Conservation (phyloP, 83 land plant species). For the Diphasiastrum complanatum region DNA sequence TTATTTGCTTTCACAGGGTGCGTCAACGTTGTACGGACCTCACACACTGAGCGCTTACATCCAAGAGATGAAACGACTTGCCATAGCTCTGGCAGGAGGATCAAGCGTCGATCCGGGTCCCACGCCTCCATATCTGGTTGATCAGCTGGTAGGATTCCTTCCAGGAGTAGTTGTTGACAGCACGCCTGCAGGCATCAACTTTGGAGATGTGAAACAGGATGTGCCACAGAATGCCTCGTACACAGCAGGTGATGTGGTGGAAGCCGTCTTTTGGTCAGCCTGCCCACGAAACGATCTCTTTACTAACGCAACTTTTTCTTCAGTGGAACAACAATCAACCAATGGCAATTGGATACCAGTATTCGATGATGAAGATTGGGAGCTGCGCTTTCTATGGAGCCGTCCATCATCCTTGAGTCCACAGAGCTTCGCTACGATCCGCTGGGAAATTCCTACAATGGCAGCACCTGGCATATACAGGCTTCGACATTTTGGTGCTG, state of each 20-base stretch:
- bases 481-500: conserved; percentile 13
- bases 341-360: background rate
- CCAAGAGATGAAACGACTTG: conserved; percentile 1
- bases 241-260: conserved; percentile 3
- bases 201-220: conserved; percentile 5
- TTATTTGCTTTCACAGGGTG: conserved; percentile 9
- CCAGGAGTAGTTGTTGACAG: conserved; percentile 2
- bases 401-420: background rate
- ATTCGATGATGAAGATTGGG: conserved; percentile 12
- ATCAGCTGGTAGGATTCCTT: conserved; percentile 1
- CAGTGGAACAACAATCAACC: background rate
- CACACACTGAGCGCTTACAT: conserved; percentile 15
- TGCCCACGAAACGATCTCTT: conserved; percentile 9
- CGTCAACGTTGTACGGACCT: conserved; percentile 13
- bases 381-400: background rate
- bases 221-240: conserved; percentile 1
- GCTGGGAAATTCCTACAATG: conserved; percentile 2
- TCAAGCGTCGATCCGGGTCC: background rate
- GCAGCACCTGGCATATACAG: conserved; percentile 7
- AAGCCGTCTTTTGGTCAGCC: conserved; percentile 8
- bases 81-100: background rate
- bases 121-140: conserved; percentile 1
- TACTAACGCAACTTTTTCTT: background rate
- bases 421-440: conserved; percentile 8
- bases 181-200: conserved; percentile 9